Base-by-base conservation (phyloP, 768 basidiomycete genomes). In the Boletus reticulatus region DNA sequence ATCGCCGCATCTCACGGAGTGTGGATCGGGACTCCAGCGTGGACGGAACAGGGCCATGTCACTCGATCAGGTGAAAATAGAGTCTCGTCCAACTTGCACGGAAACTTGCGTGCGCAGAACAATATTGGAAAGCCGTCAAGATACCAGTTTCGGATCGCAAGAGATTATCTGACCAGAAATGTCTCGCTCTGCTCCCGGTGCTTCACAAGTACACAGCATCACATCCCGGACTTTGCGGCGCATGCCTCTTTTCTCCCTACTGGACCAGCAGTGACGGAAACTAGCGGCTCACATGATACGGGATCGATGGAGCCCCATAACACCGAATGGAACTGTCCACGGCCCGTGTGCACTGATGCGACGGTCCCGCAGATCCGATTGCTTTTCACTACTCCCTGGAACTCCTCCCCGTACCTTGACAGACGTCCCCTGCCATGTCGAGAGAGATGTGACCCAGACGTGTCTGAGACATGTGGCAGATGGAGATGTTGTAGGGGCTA, bases 141-240 rank as follows among this genome's bases (percentile, higher is more conserved):
- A 50, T 53, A 14, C 52, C 48, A 4, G 48, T 64, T 64, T 64
- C 54, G 44, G 51, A 57, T 55, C 34, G 46, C 37, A 39, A 36
- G 52, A 46, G 55, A 47, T 54, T 57, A 58, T 59, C 52, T 50
- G 42, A 7, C 52, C 55, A 50, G 55, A 60, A 62, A 56, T 27
- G 42, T 55, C 52, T 36, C 29, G 24, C 48, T 52, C 47, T 53
- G 42, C 51, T 49, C 27, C 53, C 42, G 51, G 39, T 53, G 56
- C 54, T 56, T 48, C 55, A 59, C 44, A 50, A 42, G 41, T 19
- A 36, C 45, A 16, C 43, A 53, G 48, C 43, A 58, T 56, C 56
- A 49, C 43, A 58, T 60, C 60, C 66, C 66, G 68, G 68, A 62
- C 67, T 69, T 68, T 67, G 61, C 66, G 67, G 67, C 32, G 48